Evolutionary conservation across 352 stramenopile species (phyloP), one percentile per base, ranked within the genome.

Genomic region (Phytophthora citrophthora): DNA sequence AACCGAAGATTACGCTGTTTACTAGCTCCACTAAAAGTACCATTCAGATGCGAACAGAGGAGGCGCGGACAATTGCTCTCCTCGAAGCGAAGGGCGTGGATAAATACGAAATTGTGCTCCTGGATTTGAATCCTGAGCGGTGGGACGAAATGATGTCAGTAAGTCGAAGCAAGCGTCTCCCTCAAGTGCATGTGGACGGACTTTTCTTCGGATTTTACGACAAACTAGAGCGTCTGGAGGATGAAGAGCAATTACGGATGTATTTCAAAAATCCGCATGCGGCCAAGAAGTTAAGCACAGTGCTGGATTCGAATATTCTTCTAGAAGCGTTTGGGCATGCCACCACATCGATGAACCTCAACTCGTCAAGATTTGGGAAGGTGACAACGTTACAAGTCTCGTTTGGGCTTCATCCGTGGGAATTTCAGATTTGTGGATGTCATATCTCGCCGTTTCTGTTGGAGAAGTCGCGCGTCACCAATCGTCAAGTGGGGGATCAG

Each of bases 11-110:
- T 15, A 76, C 89, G 45, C 47, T 94, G 11, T 94, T 88, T 34
- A 94, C 83, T 9, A 94, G 85, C 51, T 94, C 85, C 0, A 94
- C 85, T 16, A 94, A 91, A 68, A 94, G 85, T 57, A 94, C 85
- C 3, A 74, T 89, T 23, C 83, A 91, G 53, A 94, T 94, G 85
- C 78, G 85, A n/a, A 84, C 77, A 13, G 85, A 94, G 29, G 85
- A 94, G 48, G 64, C 79, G 10, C 67, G 81, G 23, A 90, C 83
- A 9, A 81, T 92, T n/a, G 81, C 81, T n/a, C 49, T 94, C 9
- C 59, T 94, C n/a, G 81, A 86, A 40, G 75, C 80, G 23, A 92
- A 94, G 68, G 74, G 81, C 40, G 74, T 90, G 10, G 74, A 73
- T 10, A 61, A 64, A 7, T 94, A 90, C 52, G 81, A 88, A 44